These are phyloP conservation scores for Vicia villosa DNA, from an alignment of 306 rosid genomes.

Conservation along the genomic window DNA sequence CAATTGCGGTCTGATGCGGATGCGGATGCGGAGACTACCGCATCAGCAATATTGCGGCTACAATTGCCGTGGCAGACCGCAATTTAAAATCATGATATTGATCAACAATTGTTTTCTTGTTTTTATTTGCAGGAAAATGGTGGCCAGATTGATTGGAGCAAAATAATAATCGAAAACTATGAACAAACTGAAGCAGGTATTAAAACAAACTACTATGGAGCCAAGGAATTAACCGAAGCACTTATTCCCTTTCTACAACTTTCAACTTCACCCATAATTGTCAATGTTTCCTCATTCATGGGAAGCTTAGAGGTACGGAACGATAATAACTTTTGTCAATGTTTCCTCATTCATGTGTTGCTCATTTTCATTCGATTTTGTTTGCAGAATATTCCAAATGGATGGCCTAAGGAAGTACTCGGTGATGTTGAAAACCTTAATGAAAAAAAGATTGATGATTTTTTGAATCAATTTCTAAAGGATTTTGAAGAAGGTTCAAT, in stretches of 20 bases:
- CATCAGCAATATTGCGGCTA: too few species aligned
- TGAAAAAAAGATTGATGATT: constrained; percentile 47
- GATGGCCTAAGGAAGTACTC: constrained; percentile 37
- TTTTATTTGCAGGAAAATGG: constrained; percentile 30
- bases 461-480: constrained; percentile 40
- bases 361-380: not conserved
- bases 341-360: too few species aligned
- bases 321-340: not conserved
- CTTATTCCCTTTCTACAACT: constrained; percentile 56
- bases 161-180: constrained; percentile 26
- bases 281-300: constrained; percentile 47
- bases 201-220: constrained; percentile 55
- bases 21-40: too few species aligned
- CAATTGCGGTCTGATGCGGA: too few species aligned
- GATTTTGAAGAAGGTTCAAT: constrained; percentile 47
- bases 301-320: constrained; percentile 40
- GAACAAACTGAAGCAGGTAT: constrained; percentile 45
- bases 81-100: too few species aligned
- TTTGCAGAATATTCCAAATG: not conserved
- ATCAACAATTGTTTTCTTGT: too few species aligned
- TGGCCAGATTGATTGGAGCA: constrained; percentile 32
- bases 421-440: constrained; percentile 47
- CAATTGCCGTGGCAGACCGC: too few species aligned
- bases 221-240: constrained; percentile 45
- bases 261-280: constrained; percentile 62